phyloP scores from a whole-genome alignment of 2,329 filamentous ascomycete genomes.

The Phoma sp. region DNA sequence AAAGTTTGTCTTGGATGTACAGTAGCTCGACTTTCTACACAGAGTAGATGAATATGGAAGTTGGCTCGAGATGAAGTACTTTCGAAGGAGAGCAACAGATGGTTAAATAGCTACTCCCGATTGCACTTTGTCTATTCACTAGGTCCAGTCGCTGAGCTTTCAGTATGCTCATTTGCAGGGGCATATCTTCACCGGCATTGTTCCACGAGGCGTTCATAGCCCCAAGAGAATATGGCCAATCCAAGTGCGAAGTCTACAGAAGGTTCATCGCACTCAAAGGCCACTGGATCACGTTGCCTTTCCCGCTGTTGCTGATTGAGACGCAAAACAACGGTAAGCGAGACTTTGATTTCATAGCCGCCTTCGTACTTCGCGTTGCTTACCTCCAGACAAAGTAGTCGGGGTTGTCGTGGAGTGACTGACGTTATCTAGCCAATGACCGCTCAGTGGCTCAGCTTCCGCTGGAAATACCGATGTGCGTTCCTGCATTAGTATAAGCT shows the following conservation, averaged over 20 bases:
- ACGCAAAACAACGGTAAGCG: slow-evolving; percentile 1
- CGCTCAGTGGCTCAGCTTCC: background rate
- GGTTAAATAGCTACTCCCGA: background rate
- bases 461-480: slow-evolving; percentile 2
- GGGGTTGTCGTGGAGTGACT: background rate
- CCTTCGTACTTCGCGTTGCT: slow-evolving; percentile 17
- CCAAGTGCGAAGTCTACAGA: background rate
- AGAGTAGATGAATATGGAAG: background rate
- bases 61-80: background rate
- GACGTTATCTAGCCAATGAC: slow-evolving; percentile 4
- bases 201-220: background rate
- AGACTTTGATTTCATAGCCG: background rate
- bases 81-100: background rate
- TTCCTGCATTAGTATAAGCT: background rate
- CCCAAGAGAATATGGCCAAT: background rate
- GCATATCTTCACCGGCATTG: background rate
- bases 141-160: background rate
- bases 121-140: background rate
- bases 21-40: background rate
- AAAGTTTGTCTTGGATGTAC: background rate
- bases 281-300: background rate
- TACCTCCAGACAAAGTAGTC: slow-evolving; percentile 1
- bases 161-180: background rate
- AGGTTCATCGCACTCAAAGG: background rate
- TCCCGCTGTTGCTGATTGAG: background rate